A percentile compares a stretch with the other conserved stretches of the same genome.
Conservation (phyloP, 169 alveolate species). For the Cryptosporidium viatorum region DNA sequence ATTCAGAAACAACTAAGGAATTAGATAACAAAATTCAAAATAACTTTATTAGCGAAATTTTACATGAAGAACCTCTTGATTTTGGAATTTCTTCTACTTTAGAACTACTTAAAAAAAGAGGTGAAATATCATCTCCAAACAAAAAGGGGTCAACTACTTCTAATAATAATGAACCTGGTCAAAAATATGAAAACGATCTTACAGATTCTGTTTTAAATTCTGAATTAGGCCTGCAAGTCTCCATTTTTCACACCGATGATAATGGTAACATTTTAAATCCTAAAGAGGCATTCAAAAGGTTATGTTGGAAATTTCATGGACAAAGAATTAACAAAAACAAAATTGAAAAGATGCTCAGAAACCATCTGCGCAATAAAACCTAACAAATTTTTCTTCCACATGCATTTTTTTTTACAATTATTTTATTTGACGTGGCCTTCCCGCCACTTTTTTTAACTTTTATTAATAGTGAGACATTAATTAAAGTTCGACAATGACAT, state of each 20-base stretch:
- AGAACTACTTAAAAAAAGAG: constrained; percentile 20
- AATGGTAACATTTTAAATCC: constrained; percentile 50
- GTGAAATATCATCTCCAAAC: constrained; percentile 8
- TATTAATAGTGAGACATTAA: not conserved
- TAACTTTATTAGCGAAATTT: not conserved
- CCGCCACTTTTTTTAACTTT: not conserved
- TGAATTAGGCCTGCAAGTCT: not conserved
- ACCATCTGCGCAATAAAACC: constrained; percentile 1
- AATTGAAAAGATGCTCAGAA: constrained; percentile 50
- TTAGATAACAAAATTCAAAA: not conserved
- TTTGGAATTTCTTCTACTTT: constrained; percentile 54
- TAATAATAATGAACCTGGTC: not conserved
- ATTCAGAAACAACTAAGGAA: not conserved
- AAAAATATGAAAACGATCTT: not conserved
- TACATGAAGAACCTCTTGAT: constrained; percentile 57
- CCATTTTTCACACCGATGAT: constrained; percentile 51
- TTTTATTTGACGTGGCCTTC: not conserved
- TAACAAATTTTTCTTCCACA: not conserved
- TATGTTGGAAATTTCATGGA: constrained; percentile 74
- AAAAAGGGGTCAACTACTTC: not conserved
- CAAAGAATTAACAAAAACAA: constrained; percentile 49
- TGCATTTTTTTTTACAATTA: not conserved
- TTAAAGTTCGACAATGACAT: not conserved
- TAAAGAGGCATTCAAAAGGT: constrained; percentile 46
- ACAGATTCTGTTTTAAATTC: not conserved